Percentiles rank a stretch among this genome's conserved stretches.
phyloP scores from a whole-genome alignment of 805 yeast species.

The Yamadazyma laniorum region DNA sequence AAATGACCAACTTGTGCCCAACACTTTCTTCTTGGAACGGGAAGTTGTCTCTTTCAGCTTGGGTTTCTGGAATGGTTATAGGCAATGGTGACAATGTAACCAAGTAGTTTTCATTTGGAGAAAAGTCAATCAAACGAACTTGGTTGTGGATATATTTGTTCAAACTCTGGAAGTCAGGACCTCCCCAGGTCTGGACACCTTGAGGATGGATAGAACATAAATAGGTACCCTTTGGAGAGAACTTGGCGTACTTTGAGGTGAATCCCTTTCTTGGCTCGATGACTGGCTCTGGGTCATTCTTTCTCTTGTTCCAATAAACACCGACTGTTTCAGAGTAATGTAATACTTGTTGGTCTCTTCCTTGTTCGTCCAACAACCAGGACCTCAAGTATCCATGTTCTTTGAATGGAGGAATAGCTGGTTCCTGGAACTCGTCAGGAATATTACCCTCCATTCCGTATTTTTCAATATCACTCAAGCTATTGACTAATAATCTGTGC shows the following conservation, averaged over 20 bases:
- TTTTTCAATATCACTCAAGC: slow-evolving; percentile 77
- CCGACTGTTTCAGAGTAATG: slow-evolving; percentile 81
- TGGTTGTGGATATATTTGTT: slow-evolving; percentile 83
- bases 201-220: slow-evolving; percentile 86
- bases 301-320: slow-evolving; percentile 81
- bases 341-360: slow-evolving; percentile 85
- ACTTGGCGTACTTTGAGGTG: slow-evolving; percentile 84
- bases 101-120: slow-evolving; percentile 87
- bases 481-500: slow-evolving; percentile 85
- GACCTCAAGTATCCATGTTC: slow-evolving; percentile 79
- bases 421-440: slow-evolving; percentile 63
- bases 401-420: slow-evolving; percentile 67
- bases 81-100: slow-evolving; percentile 90
- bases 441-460: slow-evolving; percentile 65
- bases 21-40: slow-evolving; percentile 86
- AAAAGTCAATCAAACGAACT: slow-evolving; percentile 84
- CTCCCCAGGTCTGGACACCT: slow-evolving; percentile 97
- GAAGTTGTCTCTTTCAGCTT: slow-evolving; percentile 64
- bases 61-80: slow-evolving; percentile 58
- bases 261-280: slow-evolving; percentile 79
- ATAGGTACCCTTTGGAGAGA: slow-evolving; percentile 92
- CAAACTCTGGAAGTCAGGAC: slow-evolving; percentile 69
- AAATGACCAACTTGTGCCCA: slow-evolving; percentile 90
- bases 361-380: slow-evolving; percentile 86
- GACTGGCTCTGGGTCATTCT: slow-evolving; percentile 68